phyloP scores from a whole-genome alignment of 2,329 filamentous ascomycete species.

The Grosmannia serpens region DNA sequence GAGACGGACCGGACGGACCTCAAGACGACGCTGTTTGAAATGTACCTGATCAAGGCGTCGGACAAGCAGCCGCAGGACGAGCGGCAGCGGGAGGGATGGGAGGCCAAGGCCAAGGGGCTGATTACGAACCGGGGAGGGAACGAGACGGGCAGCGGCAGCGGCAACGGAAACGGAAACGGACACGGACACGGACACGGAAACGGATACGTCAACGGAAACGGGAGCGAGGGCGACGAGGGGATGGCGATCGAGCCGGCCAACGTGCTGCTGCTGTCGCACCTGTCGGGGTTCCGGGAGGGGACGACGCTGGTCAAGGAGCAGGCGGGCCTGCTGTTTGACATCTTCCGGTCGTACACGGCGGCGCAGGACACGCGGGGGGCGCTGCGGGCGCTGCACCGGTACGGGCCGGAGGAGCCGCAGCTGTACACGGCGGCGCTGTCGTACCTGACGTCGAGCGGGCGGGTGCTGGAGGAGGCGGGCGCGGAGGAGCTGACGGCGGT shows the following conservation, averaged over 20 bases:
- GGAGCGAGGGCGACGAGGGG: slow-evolving; percentile 45
- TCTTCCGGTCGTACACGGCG: slow-evolving; percentile 90
- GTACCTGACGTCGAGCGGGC: slow-evolving; percentile 80
- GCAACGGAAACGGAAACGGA: no score
- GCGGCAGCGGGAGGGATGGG: slow-evolving; percentile 65
- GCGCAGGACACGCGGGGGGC: slow-evolving; percentile 86
- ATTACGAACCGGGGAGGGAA: slow-evolving; percentile 33
- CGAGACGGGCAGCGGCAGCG: slow-evolving; percentile 49
- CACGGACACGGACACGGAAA: no score
- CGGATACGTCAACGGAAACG: background rate
- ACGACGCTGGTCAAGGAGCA: slow-evolving; percentile 90
- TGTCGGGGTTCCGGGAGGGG: slow-evolving; percentile 81
- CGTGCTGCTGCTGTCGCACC: slow-evolving; percentile 80
- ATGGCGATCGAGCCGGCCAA: slow-evolving; percentile 89
- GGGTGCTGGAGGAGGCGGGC: slow-evolving; percentile 75
- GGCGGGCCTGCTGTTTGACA: slow-evolving; percentile 82
- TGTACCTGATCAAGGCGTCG: slow-evolving; percentile 89
- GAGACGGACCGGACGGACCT: slow-evolving; percentile 72
- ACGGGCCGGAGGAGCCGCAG: slow-evolving; percentile 81
- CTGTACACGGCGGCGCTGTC: slow-evolving; percentile 86
- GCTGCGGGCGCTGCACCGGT: slow-evolving; percentile 80
- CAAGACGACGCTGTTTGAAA: slow-evolving; percentile 92
- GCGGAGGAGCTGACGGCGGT: slow-evolving; percentile 69
- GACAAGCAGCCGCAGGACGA: slow-evolving; percentile 55
- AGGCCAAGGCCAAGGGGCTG: slow-evolving; percentile 77